A percentile compares a stretch with the other conserved stretches of the same genome.
These are phyloP conservation scores for Elsinoe ampelina DNA, from an alignment of 2,329 filamentous ascomycete genomes.

Conservation along the genomic window DNA sequence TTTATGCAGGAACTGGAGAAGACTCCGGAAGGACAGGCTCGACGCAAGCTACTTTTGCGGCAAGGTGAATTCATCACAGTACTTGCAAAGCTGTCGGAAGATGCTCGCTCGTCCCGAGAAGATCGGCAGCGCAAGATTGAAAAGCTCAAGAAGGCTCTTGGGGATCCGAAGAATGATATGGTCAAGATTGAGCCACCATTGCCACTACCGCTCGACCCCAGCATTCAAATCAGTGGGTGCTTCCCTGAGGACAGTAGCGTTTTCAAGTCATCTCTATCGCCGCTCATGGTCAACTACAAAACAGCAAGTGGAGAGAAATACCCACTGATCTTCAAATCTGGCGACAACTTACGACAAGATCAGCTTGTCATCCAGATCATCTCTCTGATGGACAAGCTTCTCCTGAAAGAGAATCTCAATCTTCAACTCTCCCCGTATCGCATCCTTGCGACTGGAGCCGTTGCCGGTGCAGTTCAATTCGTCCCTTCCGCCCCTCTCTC, in stretches of 20 bases:
- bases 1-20: conserved; percentile 85
- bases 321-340: conserved; percentile 92
- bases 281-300: conserved; percentile 84
- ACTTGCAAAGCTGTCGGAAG: conserved; percentile 77
- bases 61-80: conserved; percentile 87
- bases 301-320: conserved; percentile 70
- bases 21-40: conserved; percentile 58
- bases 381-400: conserved; percentile 89
- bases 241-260: conserved; percentile 78
- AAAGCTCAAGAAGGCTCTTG: conserved; percentile 71
- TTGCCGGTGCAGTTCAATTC: conserved; percentile 86
- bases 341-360: conserved; percentile 91
- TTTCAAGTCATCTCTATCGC: conserved; percentile 90
- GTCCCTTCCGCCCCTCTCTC: conserved; percentile 79
- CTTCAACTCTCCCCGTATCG: conserved; percentile 92
- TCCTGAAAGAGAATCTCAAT: conserved; percentile 93
- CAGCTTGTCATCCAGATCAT: conserved; percentile 97
- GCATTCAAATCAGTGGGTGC: conserved; percentile 67
- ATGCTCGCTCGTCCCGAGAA: conserved; percentile 72
- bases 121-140: conserved; percentile 74
- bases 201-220: conserved; percentile 80
- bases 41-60: conserved; percentile 65
- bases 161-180: conserved; percentile 85
- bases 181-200: conserved; percentile 74
- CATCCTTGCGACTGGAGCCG: conserved; percentile 84